A percentile compares a stretch with the other conserved stretches of the same genome.
phyloP scores from a whole-genome alignment of 306 rosid species.

The Dicorynia guianensis region DNA sequence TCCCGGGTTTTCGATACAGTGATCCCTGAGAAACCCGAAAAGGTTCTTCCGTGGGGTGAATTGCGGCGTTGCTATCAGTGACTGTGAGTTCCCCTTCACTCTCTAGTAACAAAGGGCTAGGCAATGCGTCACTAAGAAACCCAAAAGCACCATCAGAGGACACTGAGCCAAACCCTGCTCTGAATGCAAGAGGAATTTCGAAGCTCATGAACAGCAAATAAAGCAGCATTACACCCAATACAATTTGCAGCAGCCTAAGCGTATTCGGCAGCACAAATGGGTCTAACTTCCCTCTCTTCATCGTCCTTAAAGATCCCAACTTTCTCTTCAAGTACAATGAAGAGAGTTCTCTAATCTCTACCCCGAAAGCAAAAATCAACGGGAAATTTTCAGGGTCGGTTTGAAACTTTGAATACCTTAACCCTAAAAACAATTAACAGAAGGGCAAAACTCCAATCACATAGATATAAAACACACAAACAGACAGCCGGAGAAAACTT shows the following conservation, averaged over 20 bases:
- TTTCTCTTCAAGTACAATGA: neutral
- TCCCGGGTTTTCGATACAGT: conserved; percentile 43
- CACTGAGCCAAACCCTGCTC: conserved; percentile 52
- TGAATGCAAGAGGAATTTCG: conserved; percentile 77
- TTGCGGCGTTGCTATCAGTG: conserved; percentile 38
- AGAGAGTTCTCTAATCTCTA: neutral
- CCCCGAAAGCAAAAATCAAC: conserved; percentile 25
- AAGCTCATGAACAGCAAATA: conserved; percentile 78
- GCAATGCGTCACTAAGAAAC: conserved; percentile 60
- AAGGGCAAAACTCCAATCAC: conserved; percentile 18
- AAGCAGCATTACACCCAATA: conserved; percentile 61
- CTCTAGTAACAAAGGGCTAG: conserved; percentile 48
- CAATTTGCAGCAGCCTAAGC: conserved; percentile 72
- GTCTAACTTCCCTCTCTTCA: conserved; percentile 84
- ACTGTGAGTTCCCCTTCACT: conserved; percentile 45
- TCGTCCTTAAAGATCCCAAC: conserved; percentile 37
- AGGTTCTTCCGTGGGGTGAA: conserved; percentile 40
- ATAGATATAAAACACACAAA: conserved; percentile 24
- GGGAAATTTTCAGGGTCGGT: conserved; percentile 27
- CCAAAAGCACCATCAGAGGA: conserved; percentile 52
- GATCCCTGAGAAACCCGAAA: conserved; percentile 43
- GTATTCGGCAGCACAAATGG: conserved; percentile 52
- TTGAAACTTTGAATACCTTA: conserved; percentile 32
- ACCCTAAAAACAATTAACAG: conserved; percentile 41
- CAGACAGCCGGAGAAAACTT: conserved; percentile 1